These are phyloP conservation scores for Hyaloraphidium curvatum DNA, from an alignment of 192 early-diverging fungal genomes.

Conservation along the genomic window DNA sequence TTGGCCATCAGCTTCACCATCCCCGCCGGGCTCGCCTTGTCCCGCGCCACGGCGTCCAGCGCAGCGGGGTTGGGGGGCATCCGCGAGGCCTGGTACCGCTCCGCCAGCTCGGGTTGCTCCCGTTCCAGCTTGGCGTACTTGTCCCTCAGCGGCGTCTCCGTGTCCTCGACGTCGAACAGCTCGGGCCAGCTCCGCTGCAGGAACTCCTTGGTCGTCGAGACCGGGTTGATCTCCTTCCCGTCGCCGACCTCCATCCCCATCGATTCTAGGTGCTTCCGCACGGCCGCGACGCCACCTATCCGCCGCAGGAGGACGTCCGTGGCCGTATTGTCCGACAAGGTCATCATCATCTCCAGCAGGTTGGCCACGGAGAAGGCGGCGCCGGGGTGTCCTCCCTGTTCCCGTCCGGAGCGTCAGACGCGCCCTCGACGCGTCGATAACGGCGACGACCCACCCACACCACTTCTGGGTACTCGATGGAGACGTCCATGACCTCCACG, in stretches of 20 bases:
- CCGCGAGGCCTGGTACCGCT: background rate
- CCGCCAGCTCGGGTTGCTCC: background rate
- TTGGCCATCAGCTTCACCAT: background rate
- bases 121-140: background rate
- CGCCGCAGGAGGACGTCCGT: background rate
- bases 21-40: background rate
- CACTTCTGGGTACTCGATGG: background rate
- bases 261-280: background rate
- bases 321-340: background rate
- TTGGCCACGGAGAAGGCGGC: constrained; percentile 2
- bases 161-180: background rate
- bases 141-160: background rate
- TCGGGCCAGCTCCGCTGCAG: background rate
- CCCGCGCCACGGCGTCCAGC: background rate
- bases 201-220: background rate
- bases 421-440: background rate
- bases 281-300: background rate
- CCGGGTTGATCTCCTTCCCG: background rate
- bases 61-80: constrained; percentile 1
- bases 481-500: background rate
- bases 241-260: background rate
- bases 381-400: background rate
- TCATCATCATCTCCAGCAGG: background rate
- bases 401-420: background rate
- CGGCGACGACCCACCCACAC: background rate